Evolutionary conservation across 2,329 filamentous ascomycete genomes (phyloP).

Genomic region (Fusarium goolgardi): DNA sequence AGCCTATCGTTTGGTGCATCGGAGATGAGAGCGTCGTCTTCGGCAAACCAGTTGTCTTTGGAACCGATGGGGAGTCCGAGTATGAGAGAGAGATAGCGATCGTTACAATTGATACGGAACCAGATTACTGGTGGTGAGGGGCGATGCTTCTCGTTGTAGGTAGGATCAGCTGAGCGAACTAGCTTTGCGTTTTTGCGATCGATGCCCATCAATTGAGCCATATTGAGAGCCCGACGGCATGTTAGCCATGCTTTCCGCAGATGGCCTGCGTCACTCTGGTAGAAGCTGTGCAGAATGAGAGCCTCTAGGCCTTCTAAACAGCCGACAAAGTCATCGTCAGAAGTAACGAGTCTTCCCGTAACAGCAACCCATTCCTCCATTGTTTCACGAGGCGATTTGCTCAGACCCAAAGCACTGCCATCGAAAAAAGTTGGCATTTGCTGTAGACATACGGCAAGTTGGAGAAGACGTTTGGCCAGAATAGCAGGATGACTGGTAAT

Average conservation of each 20-base stretch:
- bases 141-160: conserved; percentile 48
- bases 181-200: conserved; percentile 51
- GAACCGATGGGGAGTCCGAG: conserved; percentile 61
- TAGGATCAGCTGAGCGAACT: conserved; percentile 54
- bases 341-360: conserved; percentile 57
- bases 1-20: conserved; percentile 57
- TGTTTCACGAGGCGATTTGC: conserved; percentile 31
- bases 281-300: conserved; percentile 60
- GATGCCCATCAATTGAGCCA: conserved; percentile 64
- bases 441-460: conserved; percentile 60
- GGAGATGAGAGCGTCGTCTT: conserved; percentile 42
- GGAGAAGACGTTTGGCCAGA: conserved; percentile 60
- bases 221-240: conserved; percentile 60
- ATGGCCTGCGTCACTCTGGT: conserved; percentile 65
- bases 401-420: conserved; percentile 42
- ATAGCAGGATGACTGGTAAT: conserved; percentile 60
- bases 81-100: conserved; percentile 63
- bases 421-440: conserved; percentile 54
- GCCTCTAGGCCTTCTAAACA: conserved; percentile 66
- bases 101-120: conserved; percentile 62
- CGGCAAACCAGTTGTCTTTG: conserved; percentile 55
- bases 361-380: conserved; percentile 49
- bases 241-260: conserved; percentile 66
- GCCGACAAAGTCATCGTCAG: conserved; percentile 63
- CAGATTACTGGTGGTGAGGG: conserved; percentile 53